phyloP scores from a whole-genome alignment of 2,329 filamentous ascomycete species.

The Beauveria pseudobassiana region DNA sequence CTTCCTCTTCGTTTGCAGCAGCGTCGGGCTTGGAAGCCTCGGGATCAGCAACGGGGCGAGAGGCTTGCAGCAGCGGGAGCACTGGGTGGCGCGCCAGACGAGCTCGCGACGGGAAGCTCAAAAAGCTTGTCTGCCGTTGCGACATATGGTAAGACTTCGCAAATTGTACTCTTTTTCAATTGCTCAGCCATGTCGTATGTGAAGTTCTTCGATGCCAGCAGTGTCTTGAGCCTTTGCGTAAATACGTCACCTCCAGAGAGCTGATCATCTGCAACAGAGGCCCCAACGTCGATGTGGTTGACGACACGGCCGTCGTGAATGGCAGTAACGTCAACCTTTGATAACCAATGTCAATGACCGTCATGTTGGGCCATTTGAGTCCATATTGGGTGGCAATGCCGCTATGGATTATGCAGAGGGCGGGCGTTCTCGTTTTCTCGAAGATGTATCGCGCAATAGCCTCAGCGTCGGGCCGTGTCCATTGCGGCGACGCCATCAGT shows the following conservation, averaged over 20 bases:
- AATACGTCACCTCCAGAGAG: constrained; percentile 82
- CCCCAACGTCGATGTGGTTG: constrained; percentile 58
- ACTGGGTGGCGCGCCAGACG: constrained; percentile 23
- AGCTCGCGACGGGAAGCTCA: constrained; percentile 35
- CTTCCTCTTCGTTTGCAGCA: constrained; percentile 22
- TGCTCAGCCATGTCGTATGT: constrained; percentile 62
- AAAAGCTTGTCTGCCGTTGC: constrained; percentile 36
- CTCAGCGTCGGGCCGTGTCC: constrained; percentile 84
- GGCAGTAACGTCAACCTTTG: constrained; percentile 86
- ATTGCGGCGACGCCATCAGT: constrained; percentile 81
- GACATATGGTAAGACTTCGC: constrained; percentile 57
- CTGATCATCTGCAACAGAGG: constrained; percentile 38
- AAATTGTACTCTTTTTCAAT: constrained; percentile 58
- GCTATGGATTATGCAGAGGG: constrained; percentile 83
- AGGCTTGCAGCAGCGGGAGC: constrained; percentile 16
- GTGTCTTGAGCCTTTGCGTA: constrained; percentile 62
- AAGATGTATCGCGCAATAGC: constrained; percentile 89
- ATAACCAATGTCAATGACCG: constrained; percentile 84
- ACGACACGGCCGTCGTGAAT: constrained; percentile 72
- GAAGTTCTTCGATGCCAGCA: constrained; percentile 55
- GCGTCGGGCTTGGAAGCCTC: neutral
- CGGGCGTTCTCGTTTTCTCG: constrained; percentile 92
- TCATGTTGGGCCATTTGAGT: constrained; percentile 65
- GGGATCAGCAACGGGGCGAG: constrained; percentile 14
- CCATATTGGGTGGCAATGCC: constrained; percentile 84